Percentiles rank a stretch among this genome's conserved stretches.
phyloP scores from a whole-genome alignment of 371 early-diverging fungal species.

The Apophysomyces ossiformis region DNA sequence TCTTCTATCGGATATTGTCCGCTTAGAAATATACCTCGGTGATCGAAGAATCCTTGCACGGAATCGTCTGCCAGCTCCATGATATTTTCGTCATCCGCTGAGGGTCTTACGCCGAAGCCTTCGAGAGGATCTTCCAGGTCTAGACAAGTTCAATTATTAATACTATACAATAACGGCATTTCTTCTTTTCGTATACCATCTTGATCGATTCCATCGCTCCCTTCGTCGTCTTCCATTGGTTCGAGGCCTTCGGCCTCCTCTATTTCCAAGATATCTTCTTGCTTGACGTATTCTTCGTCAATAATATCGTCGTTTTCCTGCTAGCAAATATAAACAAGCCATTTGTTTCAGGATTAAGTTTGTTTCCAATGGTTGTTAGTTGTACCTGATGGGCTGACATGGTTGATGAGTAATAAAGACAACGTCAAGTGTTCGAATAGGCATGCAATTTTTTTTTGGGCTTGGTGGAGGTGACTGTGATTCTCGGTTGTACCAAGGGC shows the following conservation, averaged over 20 bases:
- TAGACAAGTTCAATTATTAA: background rate
- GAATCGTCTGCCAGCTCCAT: constrained; percentile 86
- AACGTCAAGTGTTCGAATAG: background rate
- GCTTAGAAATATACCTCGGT: constrained; percentile 62
- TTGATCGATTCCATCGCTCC: constrained; percentile 14
- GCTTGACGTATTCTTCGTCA: constrained; percentile 30
- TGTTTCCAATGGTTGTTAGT: too few relatives aligned
- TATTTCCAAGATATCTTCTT: constrained; percentile 26
- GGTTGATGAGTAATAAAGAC: constrained; percentile 7
- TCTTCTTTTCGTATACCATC: background rate
- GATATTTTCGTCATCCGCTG: constrained; percentile 61
- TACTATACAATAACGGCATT: too few relatives aligned
- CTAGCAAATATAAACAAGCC: background rate
- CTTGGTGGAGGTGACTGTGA: constrained; percentile 6
- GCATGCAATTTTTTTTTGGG: background rate
- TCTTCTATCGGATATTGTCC: background rate
- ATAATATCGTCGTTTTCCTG: constrained; percentile 19
- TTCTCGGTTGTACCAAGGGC: background rate
- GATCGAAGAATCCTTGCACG: constrained; percentile 91
- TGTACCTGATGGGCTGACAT: constrained; percentile 3
- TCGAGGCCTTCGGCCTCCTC: constrained; percentile 19
- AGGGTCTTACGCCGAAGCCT: constrained; percentile 41
- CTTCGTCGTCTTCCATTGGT: constrained; percentile 28
- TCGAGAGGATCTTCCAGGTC: constrained; percentile 24
- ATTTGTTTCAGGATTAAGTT: background rate